A percentile compares a stretch with the other conserved stretches of the same genome.
phyloP scores from a whole-genome alignment of 495 filamentous ascomycete species.

The Aspergillus saccharolyticus region DNA sequence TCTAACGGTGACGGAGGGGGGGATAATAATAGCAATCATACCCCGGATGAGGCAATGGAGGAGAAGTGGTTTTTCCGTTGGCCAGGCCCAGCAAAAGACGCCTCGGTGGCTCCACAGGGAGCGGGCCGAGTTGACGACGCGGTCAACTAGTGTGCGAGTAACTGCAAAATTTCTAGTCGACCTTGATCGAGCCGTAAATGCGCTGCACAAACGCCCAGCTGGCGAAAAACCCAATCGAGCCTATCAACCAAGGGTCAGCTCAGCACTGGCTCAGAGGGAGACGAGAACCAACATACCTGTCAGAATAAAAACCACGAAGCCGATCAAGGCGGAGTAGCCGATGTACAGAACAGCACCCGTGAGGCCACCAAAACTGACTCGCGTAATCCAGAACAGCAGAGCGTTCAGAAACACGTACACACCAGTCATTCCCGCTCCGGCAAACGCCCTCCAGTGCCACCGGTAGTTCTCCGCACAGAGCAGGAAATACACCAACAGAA shows the following conservation, averaged over 20 bases:
- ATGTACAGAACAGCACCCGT: conserved; percentile 87
- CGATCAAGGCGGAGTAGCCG: conserved; percentile 84
- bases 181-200: conserved; percentile 94
- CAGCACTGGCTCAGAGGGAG: not conserved
- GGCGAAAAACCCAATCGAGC: conserved; percentile 91
- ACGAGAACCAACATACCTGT: conserved; percentile 63
- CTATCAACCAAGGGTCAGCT: conserved; percentile 36
- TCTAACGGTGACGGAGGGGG: not conserved
- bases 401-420: conserved; percentile 87
- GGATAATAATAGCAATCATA: not conserved
- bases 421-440: conserved; percentile 80
- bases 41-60: not conserved
- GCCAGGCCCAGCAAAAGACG: not conserved
- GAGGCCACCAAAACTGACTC: conserved; percentile 76
- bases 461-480: conserved; percentile 96
- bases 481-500: conserved; percentile 90
- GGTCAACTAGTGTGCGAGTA: not conserved
- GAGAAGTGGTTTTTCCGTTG: not conserved
- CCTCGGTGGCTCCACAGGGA: not conserved
- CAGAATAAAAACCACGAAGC: conserved; percentile 86
- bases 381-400: conserved; percentile 80
- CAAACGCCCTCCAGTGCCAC: conserved; percentile 96
- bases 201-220: conserved; percentile 89
- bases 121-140: not conserved
- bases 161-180: conserved; percentile 55